A percentile compares a stretch with the other conserved stretches of the same genome.
These are phyloP conservation scores for Glaciozyma antarctica DNA, from an alignment of 768 basidiomycete species.

Conservation along the genomic window DNA sequence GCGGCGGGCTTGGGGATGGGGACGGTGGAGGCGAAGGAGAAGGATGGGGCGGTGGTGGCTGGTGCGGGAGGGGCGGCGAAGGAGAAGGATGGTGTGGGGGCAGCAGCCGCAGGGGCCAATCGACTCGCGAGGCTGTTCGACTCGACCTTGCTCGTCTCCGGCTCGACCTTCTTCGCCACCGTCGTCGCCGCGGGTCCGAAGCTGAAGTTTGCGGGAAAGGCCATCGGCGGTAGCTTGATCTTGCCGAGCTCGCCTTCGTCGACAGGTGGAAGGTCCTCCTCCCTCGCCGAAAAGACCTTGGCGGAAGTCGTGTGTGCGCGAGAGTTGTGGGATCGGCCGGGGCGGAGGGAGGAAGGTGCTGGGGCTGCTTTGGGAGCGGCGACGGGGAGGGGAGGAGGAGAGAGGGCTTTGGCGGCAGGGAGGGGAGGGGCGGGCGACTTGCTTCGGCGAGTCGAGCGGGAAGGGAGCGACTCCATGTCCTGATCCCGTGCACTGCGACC, in stretches of 20 bases:
- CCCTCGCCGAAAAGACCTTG: slow-evolving; percentile 25
- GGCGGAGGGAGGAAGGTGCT: slow-evolving; percentile 15
- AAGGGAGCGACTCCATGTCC: neutral
- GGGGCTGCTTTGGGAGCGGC: slow-evolving; percentile 5
- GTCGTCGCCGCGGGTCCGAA: slow-evolving; percentile 9
- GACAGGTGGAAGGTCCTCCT: slow-evolving; percentile 28
- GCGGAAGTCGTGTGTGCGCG: slow-evolving; percentile 14
- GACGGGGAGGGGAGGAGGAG: neutral
- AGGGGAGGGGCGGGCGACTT: slow-evolving; percentile 3
- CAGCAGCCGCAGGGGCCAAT: neutral
- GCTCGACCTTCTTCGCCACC: slow-evolving; percentile 2
- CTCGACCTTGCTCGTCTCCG: neutral
- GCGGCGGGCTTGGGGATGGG: neutral
- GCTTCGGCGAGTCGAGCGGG: neutral
- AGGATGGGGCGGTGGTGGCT: neutral
- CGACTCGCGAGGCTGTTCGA: slow-evolving; percentile 7
- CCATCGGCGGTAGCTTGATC: neutral
- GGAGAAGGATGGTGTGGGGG: neutral
- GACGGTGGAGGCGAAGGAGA: neutral
- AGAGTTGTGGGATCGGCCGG: slow-evolving; percentile 22
- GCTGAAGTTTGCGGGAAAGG: slow-evolving; percentile 13
- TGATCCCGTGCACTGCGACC: neutral
- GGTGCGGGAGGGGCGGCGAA: slow-evolving; percentile 1
- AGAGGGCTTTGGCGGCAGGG: neutral
- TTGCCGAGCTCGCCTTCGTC: slow-evolving; percentile 13